Conservation (phyloP, 202 grass and related monocot genomes). For the Musa balbisiana region DNA sequence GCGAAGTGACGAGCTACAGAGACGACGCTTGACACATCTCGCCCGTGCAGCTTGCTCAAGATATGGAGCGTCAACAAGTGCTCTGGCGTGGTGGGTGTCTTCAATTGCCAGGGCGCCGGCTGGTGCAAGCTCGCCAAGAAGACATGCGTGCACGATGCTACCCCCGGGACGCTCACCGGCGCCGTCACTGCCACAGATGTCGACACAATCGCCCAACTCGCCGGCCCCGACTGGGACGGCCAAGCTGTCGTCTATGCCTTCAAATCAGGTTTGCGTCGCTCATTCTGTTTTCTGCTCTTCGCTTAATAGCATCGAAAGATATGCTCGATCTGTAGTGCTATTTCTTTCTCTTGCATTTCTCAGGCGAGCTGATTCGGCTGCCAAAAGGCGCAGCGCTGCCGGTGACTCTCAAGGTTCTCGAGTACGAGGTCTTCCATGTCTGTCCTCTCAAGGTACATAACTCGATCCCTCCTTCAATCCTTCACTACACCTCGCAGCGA, state of each 20-base stretch:
- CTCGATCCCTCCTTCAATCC: not conserved
- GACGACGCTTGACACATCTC: not conserved
- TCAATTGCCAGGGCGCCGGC: slow-evolving; percentile 21
- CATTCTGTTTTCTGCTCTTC: no score
- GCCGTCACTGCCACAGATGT: slow-evolving; percentile 44
- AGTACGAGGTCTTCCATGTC: slow-evolving; percentile 77
- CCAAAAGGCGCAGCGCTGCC: slow-evolving; percentile 43
- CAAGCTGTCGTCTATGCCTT: slow-evolving; percentile 43
- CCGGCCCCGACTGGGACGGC: slow-evolving; percentile 28
- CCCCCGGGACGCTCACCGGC: slow-evolving; percentile 52
- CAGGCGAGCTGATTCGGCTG: slow-evolving; percentile 52
- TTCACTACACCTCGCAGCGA: not conserved
- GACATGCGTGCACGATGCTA: slow-evolving; percentile 47
- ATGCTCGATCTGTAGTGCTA: no score
- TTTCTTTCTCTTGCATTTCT: not conserved
- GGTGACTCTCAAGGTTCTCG: slow-evolving; percentile 59
- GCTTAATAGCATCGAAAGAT: no score
- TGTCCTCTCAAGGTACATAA: slow-evolving; percentile 34
- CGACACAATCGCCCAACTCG: slow-evolving; percentile 32
- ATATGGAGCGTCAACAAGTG: slow-evolving; percentile 65
- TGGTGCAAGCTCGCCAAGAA: slow-evolving; percentile 22
- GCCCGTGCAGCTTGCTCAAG: slow-evolving; percentile 54
- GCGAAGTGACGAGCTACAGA: no score
- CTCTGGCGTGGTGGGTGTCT: slow-evolving; percentile 18
- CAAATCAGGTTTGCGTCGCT: slow-evolving; percentile 31